Percentiles rank a stretch among this genome's conserved stretches.
Conservation (phyloP, 2,329 filamentous ascomycete genomes). For the Fusarium solani-melongenae region DNA sequence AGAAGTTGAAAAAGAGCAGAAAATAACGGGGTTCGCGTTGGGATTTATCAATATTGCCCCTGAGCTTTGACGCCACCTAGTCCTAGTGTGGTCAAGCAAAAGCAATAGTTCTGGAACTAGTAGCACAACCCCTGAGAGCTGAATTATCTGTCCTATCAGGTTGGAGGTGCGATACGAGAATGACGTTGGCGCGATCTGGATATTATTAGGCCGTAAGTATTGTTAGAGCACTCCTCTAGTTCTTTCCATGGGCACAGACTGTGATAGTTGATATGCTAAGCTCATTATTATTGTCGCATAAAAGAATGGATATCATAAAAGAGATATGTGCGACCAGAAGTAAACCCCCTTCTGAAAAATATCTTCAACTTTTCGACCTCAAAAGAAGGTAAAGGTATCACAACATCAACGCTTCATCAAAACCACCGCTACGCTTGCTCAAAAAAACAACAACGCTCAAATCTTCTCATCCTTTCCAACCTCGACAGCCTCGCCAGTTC, state of each 20-base stretch:
- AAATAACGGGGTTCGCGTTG: neutral
- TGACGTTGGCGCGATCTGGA: neutral
- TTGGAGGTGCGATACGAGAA: neutral
- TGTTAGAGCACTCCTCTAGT: neutral
- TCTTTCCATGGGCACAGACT: neutral
- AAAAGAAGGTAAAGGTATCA: neutral
- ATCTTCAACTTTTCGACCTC: neutral
- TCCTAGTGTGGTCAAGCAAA: neutral
- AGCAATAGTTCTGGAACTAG: slow-evolving; percentile 1
- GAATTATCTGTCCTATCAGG: neutral
- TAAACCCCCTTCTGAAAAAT: neutral
- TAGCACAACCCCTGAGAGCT: neutral
- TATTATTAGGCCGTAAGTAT: neutral
- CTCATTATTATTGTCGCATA: neutral
- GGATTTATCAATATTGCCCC: neutral
- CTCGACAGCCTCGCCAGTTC: neutral
- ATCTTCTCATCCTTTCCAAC: neutral
- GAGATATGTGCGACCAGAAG: neutral
- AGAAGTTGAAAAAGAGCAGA: neutral
- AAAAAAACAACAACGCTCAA: neutral
- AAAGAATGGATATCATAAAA: neutral
- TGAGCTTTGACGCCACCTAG: neutral
- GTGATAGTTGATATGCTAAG: neutral
- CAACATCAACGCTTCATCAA: neutral
- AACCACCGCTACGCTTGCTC: neutral